Conservation (phyloP, 2,329 filamentous ascomycete species). For the Lasiodiplodia citricola region DNA sequence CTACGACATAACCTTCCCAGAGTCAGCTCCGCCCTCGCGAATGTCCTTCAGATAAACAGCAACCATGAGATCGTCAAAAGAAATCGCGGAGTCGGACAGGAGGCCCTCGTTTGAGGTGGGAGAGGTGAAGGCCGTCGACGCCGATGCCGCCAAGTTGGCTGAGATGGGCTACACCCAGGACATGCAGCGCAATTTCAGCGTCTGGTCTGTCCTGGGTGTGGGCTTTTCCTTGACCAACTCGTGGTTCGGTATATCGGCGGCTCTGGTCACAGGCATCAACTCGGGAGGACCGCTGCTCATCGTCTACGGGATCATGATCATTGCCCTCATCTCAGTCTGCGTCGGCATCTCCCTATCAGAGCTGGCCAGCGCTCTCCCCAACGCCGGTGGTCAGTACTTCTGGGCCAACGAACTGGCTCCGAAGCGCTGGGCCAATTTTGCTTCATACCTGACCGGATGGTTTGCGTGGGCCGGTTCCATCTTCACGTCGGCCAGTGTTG, state of each 20-base stretch:
- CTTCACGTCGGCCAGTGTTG: constrained; percentile 60
- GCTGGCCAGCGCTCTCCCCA: constrained; percentile 55
- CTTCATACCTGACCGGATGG: constrained; percentile 57
- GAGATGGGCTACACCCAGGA: constrained; percentile 57
- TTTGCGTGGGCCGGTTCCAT: constrained; percentile 61
- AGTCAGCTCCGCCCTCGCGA: not conserved
- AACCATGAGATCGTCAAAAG: constrained; percentile 23
- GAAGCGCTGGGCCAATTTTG: constrained; percentile 51
- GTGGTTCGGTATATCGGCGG: constrained; percentile 58
- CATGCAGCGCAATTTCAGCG: constrained; percentile 54
- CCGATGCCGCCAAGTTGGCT: constrained; percentile 52
- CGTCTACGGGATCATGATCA: constrained; percentile 56
- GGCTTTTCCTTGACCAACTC: constrained; percentile 59
- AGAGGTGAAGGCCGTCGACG: constrained; percentile 33
- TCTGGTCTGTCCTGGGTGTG: constrained; percentile 57
- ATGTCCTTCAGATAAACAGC: not conserved
- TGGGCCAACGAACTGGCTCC: constrained; percentile 57
- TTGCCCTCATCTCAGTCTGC: constrained; percentile 52
- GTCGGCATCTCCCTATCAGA: constrained; percentile 55
- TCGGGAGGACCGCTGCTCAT: constrained; percentile 56
- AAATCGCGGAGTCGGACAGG: constrained; percentile 14
- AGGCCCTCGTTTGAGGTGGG: constrained; percentile 12
- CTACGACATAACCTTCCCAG: not conserved
- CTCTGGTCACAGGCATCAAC: constrained; percentile 57
- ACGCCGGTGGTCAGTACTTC: constrained; percentile 59